These are phyloP conservation scores for Solanum aculeatissimum DNA, from an alignment of 305 asterid genomes.

Conservation along the genomic window DNA sequence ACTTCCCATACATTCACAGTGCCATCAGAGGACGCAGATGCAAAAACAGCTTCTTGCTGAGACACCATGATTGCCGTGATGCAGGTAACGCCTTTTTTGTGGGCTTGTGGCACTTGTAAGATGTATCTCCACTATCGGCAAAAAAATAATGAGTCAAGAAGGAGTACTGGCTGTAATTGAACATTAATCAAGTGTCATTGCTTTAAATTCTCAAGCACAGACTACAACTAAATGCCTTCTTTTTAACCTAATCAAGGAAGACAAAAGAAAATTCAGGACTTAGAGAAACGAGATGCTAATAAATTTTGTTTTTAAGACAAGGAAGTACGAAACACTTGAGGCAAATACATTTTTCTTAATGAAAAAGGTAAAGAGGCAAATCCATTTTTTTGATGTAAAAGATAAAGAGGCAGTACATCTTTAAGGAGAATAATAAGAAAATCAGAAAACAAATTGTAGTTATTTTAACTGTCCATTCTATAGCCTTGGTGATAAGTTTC, in stretches of 20 bases:
- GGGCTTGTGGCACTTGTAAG: constrained; percentile 61
- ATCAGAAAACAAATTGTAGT: background rate
- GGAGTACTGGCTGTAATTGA: background rate
- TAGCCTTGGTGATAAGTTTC: background rate
- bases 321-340: background rate
- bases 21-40: constrained; percentile 90
- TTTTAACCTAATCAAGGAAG: background rate
- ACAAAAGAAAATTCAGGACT: background rate
- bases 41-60: constrained; percentile 47
- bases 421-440: background rate
- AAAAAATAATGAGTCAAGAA: background rate
- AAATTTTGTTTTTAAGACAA: background rate
- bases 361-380: background rate
- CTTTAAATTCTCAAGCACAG: background rate
- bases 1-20: constrained; percentile 64
- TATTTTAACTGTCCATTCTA: background rate
- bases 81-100: constrained; percentile 87
- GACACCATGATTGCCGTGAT: constrained; percentile 61
- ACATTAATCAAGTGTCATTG: background rate
- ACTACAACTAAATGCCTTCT: background rate
- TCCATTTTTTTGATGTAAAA: background rate
- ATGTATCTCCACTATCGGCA: constrained; percentile 70
- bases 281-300: background rate
- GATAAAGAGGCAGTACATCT: background rate
- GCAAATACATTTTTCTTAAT: background rate